Evolutionary conservation across 208 protist species (phyloP).

Genomic region (Wallacemonas sp.): DNA sequence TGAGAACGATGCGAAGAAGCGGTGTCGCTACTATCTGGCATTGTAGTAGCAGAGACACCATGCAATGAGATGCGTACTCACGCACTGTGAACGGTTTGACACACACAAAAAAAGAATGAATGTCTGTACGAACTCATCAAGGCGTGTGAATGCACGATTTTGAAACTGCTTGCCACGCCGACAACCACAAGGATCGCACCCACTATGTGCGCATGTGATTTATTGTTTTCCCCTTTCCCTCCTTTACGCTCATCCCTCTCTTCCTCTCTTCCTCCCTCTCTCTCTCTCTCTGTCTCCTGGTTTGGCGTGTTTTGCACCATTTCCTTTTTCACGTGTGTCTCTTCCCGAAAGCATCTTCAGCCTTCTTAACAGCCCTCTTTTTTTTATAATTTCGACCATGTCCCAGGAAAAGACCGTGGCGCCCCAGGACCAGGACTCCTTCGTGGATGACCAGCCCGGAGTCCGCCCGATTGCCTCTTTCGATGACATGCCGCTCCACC

Average conservation of each 20-base stretch:
- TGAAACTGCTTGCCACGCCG: too few species aligned
- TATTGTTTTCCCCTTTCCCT: too few species aligned
- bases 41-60: too few species aligned
- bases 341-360: constrained; percentile 30
- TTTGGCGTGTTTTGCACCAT: neutral
- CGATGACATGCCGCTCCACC: constrained; percentile 98
- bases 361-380: constrained; percentile 53
- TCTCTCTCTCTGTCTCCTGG: neutral
- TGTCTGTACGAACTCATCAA: too few species aligned
- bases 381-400: constrained; percentile 64
- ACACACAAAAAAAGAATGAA: constrained; percentile 6
- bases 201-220: too few species aligned
- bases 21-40: constrained; percentile 7
- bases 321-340: neutral
- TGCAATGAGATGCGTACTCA: too few species aligned
- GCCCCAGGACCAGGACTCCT: constrained; percentile 91
- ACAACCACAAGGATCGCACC: too few species aligned
- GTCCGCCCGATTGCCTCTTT: constrained; percentile 94
- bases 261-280: constrained; percentile 13
- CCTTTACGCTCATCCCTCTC: neutral
- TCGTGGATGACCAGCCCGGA: constrained; percentile 88
- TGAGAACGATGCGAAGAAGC: constrained; percentile 6
- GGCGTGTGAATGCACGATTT: too few species aligned
- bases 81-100: neutral
- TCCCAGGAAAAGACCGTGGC: constrained; percentile 76